Evolutionary conservation across 169 alveolate genomes (phyloP).

Genomic region (Eimeria falciformis): DNA sequence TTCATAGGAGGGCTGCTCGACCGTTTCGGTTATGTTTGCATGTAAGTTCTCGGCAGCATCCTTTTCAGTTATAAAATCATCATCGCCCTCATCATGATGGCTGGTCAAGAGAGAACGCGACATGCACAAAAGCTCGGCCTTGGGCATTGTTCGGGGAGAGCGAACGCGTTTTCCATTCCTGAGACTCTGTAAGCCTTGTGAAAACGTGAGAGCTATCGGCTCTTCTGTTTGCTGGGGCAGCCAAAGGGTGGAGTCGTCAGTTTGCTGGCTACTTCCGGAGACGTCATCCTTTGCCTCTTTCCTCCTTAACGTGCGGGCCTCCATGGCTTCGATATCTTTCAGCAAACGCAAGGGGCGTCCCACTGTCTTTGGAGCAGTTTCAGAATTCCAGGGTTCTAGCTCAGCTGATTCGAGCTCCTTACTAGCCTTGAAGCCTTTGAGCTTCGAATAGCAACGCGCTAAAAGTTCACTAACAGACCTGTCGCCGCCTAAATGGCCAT

Average conservation of each 20-base stretch:
- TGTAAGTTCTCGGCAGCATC: conserved; percentile 30
- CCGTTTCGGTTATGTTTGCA: neutral
- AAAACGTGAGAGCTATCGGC: conserved; percentile 4
- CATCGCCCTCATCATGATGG: neutral
- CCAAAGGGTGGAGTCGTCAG: neutral
- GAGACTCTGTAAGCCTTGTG: conserved; percentile 38
- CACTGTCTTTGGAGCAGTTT: conserved; percentile 26
- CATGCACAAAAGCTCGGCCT: conserved; percentile 47
- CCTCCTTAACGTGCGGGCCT: conserved; percentile 10
- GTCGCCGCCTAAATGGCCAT: neutral
- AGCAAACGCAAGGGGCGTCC: conserved; percentile 45
- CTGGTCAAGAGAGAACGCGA: conserved; percentile 16
- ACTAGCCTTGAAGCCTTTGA: neutral
- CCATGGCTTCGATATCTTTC: conserved; percentile 32
- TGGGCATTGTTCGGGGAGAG: conserved; percentile 49
- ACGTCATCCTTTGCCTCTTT: neutral
- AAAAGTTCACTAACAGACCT: conserved; percentile 41
- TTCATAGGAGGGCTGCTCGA: conserved; percentile 53
- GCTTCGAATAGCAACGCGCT: conserved; percentile 50
- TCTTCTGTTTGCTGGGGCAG: conserved; percentile 53
- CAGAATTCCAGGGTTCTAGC: conserved; percentile 43
- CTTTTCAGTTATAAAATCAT: conserved; percentile 23
- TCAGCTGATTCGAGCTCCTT: conserved; percentile 15
- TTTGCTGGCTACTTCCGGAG: neutral
- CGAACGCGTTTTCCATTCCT: conserved; percentile 13